Percentiles rank a stretch among this genome's conserved stretches.
Conservation (phyloP, 2,329 filamentous ascomycete genomes). For the Curvularia eragrostidis region DNA sequence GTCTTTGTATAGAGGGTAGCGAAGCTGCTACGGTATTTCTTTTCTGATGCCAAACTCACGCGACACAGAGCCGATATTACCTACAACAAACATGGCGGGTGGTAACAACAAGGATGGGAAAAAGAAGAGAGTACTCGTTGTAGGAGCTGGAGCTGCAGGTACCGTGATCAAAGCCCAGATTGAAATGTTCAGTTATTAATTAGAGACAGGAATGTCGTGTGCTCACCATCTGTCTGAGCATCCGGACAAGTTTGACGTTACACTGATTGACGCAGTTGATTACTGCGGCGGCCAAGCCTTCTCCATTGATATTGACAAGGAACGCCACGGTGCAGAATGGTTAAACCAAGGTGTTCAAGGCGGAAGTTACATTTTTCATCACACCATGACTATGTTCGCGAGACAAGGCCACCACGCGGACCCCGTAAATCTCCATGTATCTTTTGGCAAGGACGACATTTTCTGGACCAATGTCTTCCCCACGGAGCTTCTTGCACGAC, state of each 20-base stretch:
- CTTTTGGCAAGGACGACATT: conserved; percentile 67
- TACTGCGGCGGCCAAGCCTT: conserved; percentile 68
- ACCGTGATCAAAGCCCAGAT: conserved; percentile 10
- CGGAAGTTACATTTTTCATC: conserved; percentile 70
- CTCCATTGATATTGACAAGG: conserved; percentile 63
- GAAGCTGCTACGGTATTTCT: conserved; percentile 4
- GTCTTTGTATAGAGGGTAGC: neutral
- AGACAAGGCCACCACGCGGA: conserved; percentile 63
- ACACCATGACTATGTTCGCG: conserved; percentile 70
- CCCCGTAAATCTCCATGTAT: conserved; percentile 66
- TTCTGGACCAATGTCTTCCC: conserved; percentile 74
- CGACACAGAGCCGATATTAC: conserved; percentile 42
- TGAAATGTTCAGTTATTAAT: neutral
- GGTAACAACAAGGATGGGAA: conserved; percentile 30
- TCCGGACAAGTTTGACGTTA: conserved; percentile 67
- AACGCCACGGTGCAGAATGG: conserved; percentile 64
- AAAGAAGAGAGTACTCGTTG: conserved; percentile 50
- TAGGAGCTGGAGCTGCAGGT: conserved; percentile 52
- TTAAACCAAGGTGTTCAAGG: conserved; percentile 70
- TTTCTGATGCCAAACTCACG: conserved; percentile 27
- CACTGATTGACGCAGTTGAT: conserved; percentile 52
- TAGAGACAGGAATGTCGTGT: conserved; percentile 63
- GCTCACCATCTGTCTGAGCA: conserved; percentile 71
- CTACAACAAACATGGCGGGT: conserved; percentile 42
- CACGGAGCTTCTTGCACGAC: conserved; percentile 63